Base-by-base conservation (phyloP, 257 asterid species). In the Scutellaria baicalensis region DNA sequence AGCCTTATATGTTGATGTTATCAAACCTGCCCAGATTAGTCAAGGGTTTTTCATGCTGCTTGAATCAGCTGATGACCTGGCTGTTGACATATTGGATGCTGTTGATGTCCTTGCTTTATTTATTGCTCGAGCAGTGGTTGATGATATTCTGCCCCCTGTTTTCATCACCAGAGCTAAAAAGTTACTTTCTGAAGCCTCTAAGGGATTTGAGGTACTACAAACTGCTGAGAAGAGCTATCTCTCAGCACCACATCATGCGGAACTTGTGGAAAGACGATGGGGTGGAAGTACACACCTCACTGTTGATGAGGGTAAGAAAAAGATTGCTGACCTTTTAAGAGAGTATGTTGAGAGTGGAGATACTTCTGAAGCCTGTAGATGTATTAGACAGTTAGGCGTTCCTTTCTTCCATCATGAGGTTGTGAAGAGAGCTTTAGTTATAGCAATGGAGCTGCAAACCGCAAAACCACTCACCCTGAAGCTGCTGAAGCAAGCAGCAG, bases 231-330 rank as follows among this genome's bases (percentile, higher is more conserved):
- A 91, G 69, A 94, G 96, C 92, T 94, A 94, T 78, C 97, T 94
- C 33, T 86, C 96, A 8, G 97, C 99, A 13, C 97, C 99, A 23
- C 99, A 94, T 77, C 99, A 94, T 69, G 99, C 99, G 1, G 99
- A 94, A 81, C 97, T 94, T 47, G 93, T 94, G 4, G 99, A 91
- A 73, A 80, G 89, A 69, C 84, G 96, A 14, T 94, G 99, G 99
- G 99, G 99, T 70, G 99, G 99, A 45, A 94, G 96, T 68, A 94
- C 97, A n/a, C 96, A 89, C 70, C 81, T 86, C 66, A 82, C 93
- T n/a, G 97, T 88, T 11, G 97, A 94, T 71, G 96, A 88, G 79
- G 97, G 89, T 65, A 94, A 91, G 88, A 89, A 83, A 77, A 89
- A 88, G 79, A 94, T 94, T 59, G 69, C 93, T 62, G 99, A 94